Evolutionary conservation across 192 early-diverging fungal species (phyloP).

Genomic region (Coemansia umbellata): DNA sequence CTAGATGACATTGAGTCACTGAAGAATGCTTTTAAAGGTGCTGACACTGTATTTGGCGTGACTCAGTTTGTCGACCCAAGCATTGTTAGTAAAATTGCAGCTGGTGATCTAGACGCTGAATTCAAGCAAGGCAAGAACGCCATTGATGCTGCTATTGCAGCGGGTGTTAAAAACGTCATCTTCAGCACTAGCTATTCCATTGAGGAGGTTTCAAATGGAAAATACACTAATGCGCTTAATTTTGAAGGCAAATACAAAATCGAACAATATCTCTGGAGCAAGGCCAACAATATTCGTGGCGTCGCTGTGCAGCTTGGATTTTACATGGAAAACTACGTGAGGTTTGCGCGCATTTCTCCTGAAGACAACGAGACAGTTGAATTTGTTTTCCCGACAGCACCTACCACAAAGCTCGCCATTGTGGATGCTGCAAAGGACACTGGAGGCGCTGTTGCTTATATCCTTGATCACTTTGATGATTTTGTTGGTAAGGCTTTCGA

Average conservation of each 20-base stretch:
- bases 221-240: constrained; percentile 13
- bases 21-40: constrained; percentile 12
- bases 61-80: constrained; percentile 16
- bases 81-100: background rate
- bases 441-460: constrained; percentile 29
- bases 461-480: constrained; percentile 32
- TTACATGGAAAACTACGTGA: constrained; percentile 40
- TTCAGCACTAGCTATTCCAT: constrained; percentile 33
- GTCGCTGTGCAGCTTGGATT: constrained; percentile 19
- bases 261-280: constrained; percentile 30
- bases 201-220: constrained; percentile 14
- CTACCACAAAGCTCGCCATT: constrained; percentile 23
- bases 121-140: constrained; percentile 36
- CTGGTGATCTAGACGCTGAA: constrained; percentile 23
- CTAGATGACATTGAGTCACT: constrained; percentile 16
- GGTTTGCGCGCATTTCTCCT: constrained; percentile 26
- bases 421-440: constrained; percentile 33
- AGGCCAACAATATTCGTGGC: constrained; percentile 12
- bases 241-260: constrained; percentile 36
- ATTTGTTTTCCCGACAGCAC: constrained; percentile 24
- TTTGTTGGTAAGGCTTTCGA: constrained; percentile 11
- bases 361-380: constrained; percentile 36
- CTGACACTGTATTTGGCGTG: constrained; percentile 23
- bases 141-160: constrained; percentile 33
- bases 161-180: constrained; percentile 17